These are phyloP conservation scores for Zygosaccharomyces gambellarensis DNA, from an alignment of 805 yeast genomes.

Conservation along the genomic window DNA sequence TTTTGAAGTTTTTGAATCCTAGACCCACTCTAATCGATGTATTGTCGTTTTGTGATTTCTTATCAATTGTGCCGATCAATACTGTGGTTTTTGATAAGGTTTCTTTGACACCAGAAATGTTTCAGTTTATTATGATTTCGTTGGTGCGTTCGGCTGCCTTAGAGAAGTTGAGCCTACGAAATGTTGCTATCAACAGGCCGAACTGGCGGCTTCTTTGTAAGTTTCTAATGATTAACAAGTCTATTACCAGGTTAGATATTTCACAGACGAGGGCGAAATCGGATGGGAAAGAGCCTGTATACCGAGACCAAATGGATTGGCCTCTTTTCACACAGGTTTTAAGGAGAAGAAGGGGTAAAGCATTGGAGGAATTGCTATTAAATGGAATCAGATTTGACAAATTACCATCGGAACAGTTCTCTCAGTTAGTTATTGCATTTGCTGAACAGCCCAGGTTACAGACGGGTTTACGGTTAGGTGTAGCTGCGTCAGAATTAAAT, in stretches of 20 bases:
- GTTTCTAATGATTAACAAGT: conserved; percentile 60
- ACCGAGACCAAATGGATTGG: conserved; percentile 84
- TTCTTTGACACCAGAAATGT: conserved; percentile 66
- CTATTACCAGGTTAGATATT: conserved; percentile 56
- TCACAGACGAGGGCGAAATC: conserved; percentile 53
- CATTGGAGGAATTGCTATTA: conserved; percentile 65
- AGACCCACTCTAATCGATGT: conserved; percentile 85
- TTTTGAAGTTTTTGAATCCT: conserved; percentile 75
- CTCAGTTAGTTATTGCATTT: conserved; percentile 51
- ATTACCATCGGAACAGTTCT: conserved; percentile 44
- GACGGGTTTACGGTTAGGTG: conserved; percentile 50
- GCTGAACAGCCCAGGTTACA: conserved; percentile 32
- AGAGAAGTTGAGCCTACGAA: conserved; percentile 70
- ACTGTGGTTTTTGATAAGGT: conserved; percentile 78
- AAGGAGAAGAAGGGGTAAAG: conserved; percentile 56
- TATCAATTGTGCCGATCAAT: conserved; percentile 77
- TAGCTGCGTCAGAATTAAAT: conserved; percentile 67
- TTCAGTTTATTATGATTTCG: conserved; percentile 66
- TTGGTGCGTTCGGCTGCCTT: conserved; percentile 60
- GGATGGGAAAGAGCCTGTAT: conserved; percentile 32
- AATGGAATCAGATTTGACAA: conserved; percentile 71
- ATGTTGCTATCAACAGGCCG: conserved; percentile 62
- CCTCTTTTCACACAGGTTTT: conserved; percentile 64
- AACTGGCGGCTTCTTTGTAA: conserved; percentile 81
- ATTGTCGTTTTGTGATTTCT: conserved; percentile 81